phyloP scores from a whole-genome alignment of 2,329 filamentous ascomycete species.

The Aureobasidium mangrovei region DNA sequence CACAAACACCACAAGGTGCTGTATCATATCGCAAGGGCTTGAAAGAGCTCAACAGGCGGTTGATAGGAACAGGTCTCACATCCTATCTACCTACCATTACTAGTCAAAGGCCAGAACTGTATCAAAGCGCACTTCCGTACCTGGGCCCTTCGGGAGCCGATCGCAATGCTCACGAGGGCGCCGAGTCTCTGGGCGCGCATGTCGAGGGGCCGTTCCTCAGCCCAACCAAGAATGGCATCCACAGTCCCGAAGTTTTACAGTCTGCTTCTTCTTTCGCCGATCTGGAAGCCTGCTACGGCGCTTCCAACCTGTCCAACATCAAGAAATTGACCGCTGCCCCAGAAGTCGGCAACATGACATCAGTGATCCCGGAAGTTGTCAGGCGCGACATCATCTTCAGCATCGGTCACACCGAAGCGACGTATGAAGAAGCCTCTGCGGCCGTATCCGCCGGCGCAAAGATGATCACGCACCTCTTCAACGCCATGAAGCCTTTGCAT shows the following conservation, averaged over 20 bases:
- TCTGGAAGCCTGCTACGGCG: slow-evolving; percentile 63
- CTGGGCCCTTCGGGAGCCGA: slow-evolving; percentile 60
- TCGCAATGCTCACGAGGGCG: slow-evolving; percentile 57
- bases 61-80: slow-evolving; percentile 75
- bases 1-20: slow-evolving; percentile 51
- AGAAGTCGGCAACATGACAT: slow-evolving; percentile 63
- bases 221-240: slow-evolving; percentile 76
- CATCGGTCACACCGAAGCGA: slow-evolving; percentile 80
- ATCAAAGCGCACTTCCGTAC: slow-evolving; percentile 70
- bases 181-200: slow-evolving; percentile 82
- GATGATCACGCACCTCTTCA: slow-evolving; percentile 92
- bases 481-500: slow-evolving; percentile 83
- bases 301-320: slow-evolving; percentile 56
- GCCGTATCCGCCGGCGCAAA: slow-evolving; percentile 67
- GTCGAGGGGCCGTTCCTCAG: slow-evolving; percentile 85
- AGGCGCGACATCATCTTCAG: slow-evolving; percentile 63
- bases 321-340: slow-evolving; percentile 82
- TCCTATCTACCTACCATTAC: slow-evolving; percentile 80
- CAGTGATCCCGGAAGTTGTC: slow-evolving; percentile 58
- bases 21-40: slow-evolving; percentile 68
- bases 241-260: slow-evolving; percentile 64
- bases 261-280: slow-evolving; percentile 55
- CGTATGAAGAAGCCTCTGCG: slow-evolving; percentile 68
- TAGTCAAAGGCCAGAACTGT: slow-evolving; percentile 71
- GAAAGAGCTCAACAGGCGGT: slow-evolving; percentile 57